These are phyloP conservation scores for Dianthus caryophyllus DNA, from an alignment of 148 eudicot species.

Conservation along the genomic window DNA sequence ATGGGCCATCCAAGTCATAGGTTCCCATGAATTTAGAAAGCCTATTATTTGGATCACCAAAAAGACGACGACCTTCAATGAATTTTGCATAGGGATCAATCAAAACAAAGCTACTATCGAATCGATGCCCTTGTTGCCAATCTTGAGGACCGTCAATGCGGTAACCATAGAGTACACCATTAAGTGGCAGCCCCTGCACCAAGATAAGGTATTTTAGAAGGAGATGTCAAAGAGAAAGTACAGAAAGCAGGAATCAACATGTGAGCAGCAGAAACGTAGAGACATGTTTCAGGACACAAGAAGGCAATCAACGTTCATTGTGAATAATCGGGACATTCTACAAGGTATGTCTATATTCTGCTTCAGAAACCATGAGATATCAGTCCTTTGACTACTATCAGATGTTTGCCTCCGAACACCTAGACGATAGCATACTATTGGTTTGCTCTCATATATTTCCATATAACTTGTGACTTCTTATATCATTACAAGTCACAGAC, in stretches of 20 bases:
- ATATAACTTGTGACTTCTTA: background rate
- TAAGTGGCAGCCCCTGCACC: conserved; percentile 65
- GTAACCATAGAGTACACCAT: conserved; percentile 77
- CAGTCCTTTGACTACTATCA: background rate
- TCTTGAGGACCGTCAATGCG: conserved; percentile 81
- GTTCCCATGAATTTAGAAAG: conserved; percentile 65
- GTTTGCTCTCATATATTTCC: background rate
- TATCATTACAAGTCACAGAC: background rate
- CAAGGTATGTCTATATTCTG: background rate
- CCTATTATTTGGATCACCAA: conserved; percentile 66
- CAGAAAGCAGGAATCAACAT: background rate
- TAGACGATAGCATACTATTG: background rate
- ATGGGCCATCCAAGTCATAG: conserved; percentile 66
- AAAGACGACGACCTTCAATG: conserved; percentile 84
- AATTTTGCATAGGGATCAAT: conserved; percentile 91
- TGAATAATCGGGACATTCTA: background rate
- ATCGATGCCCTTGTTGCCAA: conserved; percentile 91
- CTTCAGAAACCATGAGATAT: background rate
- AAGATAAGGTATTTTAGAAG: conserved; percentile 12
- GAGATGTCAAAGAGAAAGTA: background rate
- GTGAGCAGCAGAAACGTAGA: background rate
- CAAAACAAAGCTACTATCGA: conserved; percentile 55
- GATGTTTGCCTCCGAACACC: conserved; percentile 1
- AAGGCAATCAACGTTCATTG: background rate
- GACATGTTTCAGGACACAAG: background rate